Conservation (phyloP, 805 yeast genomes). For the Starmerella geochares region DNA sequence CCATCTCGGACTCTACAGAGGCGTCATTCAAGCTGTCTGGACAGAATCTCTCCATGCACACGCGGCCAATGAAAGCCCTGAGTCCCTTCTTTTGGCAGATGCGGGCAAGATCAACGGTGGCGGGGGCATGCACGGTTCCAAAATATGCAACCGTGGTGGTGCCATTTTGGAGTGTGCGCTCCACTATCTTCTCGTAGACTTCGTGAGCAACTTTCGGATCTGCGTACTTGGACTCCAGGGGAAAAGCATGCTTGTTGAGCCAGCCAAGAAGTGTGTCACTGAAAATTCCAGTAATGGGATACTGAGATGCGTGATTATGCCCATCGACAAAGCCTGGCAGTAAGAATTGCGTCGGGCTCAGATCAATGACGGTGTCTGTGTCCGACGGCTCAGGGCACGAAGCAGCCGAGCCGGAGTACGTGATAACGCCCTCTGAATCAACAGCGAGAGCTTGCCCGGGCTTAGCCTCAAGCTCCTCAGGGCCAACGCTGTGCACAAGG, state of each 20-base stretch:
- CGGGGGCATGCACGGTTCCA: constrained; percentile 72
- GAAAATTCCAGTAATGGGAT: constrained; percentile 72
- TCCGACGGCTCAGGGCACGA: neutral
- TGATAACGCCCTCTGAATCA: constrained; percentile 39
- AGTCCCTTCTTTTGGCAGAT: constrained; percentile 60
- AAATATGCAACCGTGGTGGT: constrained; percentile 89
- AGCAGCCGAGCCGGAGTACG: constrained; percentile 8
- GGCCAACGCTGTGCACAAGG: constrained; percentile 17
- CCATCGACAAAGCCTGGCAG: constrained; percentile 79
- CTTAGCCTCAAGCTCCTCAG: constrained; percentile 40
- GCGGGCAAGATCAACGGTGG: constrained; percentile 69
- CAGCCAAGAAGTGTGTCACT: constrained; percentile 83
- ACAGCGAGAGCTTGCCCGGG: constrained; percentile 56
- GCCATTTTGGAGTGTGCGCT: constrained; percentile 62
- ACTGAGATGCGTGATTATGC: constrained; percentile 78
- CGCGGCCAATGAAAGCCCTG: constrained; percentile 83
- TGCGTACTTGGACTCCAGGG: constrained; percentile 62
- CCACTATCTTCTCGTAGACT: constrained; percentile 60
- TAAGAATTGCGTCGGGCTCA: constrained; percentile 39
- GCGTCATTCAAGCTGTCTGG: constrained; percentile 54
- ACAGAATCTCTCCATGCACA: constrained; percentile 81
- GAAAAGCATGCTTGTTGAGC: constrained; percentile 81
- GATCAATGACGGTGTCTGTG: neutral
- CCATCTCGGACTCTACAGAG: constrained; percentile 44
- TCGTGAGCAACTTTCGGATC: constrained; percentile 45